Evolutionary conservation across 1,139 yeast species (phyloP), one percentile per base, ranked within the genome.

Genomic region (Protomyces gravidus): DNA sequence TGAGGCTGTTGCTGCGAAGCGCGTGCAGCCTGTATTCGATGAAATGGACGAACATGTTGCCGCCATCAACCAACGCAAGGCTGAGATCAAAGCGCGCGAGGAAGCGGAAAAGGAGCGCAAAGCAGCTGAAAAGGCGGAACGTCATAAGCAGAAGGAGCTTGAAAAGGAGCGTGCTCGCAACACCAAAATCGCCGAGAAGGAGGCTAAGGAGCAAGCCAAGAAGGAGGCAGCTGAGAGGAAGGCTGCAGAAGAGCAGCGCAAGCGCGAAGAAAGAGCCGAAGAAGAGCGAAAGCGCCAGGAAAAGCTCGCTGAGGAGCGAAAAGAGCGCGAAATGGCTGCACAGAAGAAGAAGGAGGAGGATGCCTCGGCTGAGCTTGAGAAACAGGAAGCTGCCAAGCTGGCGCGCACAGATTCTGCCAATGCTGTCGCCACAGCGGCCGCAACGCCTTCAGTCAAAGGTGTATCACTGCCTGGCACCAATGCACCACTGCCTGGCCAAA

Each of bases 1-100:
- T 15, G 59, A 55, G 33, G 59, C 59, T 4, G 48, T 55, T 6
- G 59, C 59, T 5, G 59, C 59, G 5, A 26, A 46, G 26, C 42
- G 59, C 11, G 42, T 55, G 23, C 53, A 48, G 23, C 59, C 59
- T 17, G 59, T 48, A 17, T 45, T 55, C 21, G 53, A 48, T 13
- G 59, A 55, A 30, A 55, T 55, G 49, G 59, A 55, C 23, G 58
- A 53, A 46, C 58, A 39, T 15, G 58, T 53, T 21, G 58, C 58
- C 7, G 58, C 47, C 26, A 53, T 53, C 21, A 53, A 53, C 28
- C 50, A 50, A 9, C 58, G 58, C 25, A 53, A 53, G 26, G 58
- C 58, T n/a, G 58, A 53, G 17, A 45, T 53, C 32, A 42, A 53
- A 17, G 58, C 58, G 5, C 50, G 36, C 27, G 36, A 19, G 36